These are phyloP conservation scores for Pouteria glomerata DNA, from an alignment of 148 eudicot species.

Conservation along the genomic window DNA sequence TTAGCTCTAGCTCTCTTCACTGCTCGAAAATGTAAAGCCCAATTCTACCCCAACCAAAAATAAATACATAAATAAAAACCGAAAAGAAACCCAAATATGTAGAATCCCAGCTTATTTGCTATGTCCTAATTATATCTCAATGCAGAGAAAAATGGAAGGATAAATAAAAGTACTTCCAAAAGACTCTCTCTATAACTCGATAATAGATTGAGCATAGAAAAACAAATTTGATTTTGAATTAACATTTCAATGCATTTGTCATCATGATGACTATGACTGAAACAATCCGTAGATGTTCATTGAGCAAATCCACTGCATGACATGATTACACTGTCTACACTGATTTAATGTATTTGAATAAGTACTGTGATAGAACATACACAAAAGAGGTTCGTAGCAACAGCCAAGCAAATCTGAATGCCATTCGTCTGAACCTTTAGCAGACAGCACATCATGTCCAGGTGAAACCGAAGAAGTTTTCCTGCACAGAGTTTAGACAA, in stretches of 20 bases:
- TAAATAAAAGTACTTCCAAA: not conserved
- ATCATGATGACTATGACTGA: not conserved
- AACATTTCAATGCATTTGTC: not conserved
- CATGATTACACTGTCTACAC: not conserved
- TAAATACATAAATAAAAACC: not conserved
- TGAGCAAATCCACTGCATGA: not conserved
- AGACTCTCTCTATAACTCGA: not conserved
- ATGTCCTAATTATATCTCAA: not conserved
- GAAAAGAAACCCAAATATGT: not conserved
- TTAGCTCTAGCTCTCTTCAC: not conserved
- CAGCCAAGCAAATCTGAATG: constrained; percentile 91
- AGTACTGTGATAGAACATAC: constrained; percentile 41
- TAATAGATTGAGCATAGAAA: not conserved
- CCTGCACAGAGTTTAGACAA: constrained; percentile 37
- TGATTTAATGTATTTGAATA: not conserved
- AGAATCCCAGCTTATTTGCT: not conserved
- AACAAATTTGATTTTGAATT: not conserved
- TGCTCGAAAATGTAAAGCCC: not conserved
- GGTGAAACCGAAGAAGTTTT: constrained; percentile 64
- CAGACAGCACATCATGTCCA: constrained; percentile 49
- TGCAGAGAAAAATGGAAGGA: not conserved
- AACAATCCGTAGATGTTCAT: not conserved
- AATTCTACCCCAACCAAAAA: not conserved
- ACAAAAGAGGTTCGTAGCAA: constrained; percentile 84
- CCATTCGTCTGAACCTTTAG: constrained; percentile 68